A percentile compares a stretch with the other conserved stretches of the same genome.
Evolutionary conservation across 2,329 filamentous ascomycete species (phyloP).

Genomic region (Teratosphaeria viscida): DNA sequence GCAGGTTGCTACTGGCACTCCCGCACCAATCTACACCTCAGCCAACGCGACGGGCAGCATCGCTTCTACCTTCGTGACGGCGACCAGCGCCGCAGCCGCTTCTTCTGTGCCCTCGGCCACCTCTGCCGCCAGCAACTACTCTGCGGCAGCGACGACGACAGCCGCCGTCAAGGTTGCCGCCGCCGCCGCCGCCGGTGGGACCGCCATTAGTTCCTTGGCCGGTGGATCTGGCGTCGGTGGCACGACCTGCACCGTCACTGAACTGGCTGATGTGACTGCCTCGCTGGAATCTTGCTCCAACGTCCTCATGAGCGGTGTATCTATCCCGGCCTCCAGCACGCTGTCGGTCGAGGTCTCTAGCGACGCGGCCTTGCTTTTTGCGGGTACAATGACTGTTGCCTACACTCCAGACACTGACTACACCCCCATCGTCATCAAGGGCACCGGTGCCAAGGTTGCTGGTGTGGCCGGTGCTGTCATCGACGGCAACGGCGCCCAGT

Average conservation of each 20-base stretch:
- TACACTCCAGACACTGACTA: slow-evolving; percentile 16
- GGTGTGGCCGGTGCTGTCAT: slow-evolving; percentile 3
- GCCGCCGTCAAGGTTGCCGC: slow-evolving; percentile 29
- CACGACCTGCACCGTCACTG: neutral
- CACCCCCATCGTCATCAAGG: slow-evolving; percentile 25
- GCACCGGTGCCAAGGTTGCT: slow-evolving; percentile 3
- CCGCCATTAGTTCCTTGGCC: neutral
- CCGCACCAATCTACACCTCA: neutral
- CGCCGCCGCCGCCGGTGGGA: slow-evolving; percentile 23
- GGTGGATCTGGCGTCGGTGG: neutral
- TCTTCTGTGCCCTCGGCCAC: neutral
- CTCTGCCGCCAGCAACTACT: neutral
- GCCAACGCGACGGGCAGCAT: neutral
- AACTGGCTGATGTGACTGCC: neutral
- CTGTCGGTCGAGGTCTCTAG: neutral
- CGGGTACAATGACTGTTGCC: slow-evolving; percentile 4
- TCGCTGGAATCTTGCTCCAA: neutral
- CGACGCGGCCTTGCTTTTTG: slow-evolving; percentile 1
- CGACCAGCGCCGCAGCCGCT: neutral
- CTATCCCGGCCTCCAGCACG: neutral
- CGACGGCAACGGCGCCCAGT: slow-evolving; percentile 29
- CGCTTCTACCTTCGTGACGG: neutral
- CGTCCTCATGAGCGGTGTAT: neutral
- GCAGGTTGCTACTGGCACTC: neutral
- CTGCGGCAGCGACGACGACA: neutral